Evolutionary conservation across 2,329 filamentous ascomycete genomes (phyloP), one percentile per base, ranked within the genome.

Genomic region (Phyllosticta paracitricarpa): DNA sequence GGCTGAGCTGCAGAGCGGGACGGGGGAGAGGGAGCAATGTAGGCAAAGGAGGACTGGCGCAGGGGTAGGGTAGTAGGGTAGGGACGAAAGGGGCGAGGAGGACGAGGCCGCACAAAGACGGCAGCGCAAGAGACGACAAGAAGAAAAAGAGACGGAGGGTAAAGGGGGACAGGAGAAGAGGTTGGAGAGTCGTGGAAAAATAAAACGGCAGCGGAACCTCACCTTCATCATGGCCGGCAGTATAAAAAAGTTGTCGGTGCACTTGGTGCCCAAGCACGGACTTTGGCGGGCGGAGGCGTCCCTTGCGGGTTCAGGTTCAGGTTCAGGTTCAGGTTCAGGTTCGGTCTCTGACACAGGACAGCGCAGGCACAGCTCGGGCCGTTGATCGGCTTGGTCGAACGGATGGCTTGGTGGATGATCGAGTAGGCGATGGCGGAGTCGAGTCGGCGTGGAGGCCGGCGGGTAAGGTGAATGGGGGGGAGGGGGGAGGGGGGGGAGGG

Each of bases 181-280:
- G 14, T 17, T 25, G 40, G 14, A 22, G 48, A 58, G 22, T 40
- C 51, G 51, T 26, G 17, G 51, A 55, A 57, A 61, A 61, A 56
- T 17, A 19, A 52, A 60, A 56, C 9, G n/a, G 28, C 35, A 12
- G 22, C 17, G 35, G 17, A 33, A 8, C 5, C 51, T 22, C 52
- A 54, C 55, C 54, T 56, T 54, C 59, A 56, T 61, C 59, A 57
- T 61, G 59, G 54, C 59, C 24, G 58, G 58, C 58, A 28, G 58
- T 60, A 60, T 60, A 60, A 56, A 55, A 30, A 48, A 60, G 53
- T 54, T 24, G 22, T 52, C 58, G 58, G 58, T 25, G 30, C 33
- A 54, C 58, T 59, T 51, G 59, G 26, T 61, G 59, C 59, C 59
- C 59, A 61, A 61, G 59, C 59, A 61, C 54, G 40, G 40, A 48